Base-by-base conservation (phyloP, 768 basidiomycete genomes). In the Leucogyrophana mollusca region DNA sequence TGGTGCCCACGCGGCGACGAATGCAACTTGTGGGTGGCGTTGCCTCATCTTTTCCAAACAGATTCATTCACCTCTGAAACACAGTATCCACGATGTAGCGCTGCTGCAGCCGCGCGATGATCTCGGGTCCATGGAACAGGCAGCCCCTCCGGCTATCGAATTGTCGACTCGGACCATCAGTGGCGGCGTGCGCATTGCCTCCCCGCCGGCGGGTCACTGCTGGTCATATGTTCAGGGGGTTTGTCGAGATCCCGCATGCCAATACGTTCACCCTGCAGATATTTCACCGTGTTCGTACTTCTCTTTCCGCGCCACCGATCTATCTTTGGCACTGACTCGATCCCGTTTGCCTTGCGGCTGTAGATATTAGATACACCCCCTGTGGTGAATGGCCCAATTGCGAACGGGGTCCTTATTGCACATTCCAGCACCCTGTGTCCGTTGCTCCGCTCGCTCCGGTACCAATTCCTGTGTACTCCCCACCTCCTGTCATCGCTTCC, bases 1-100 rank as follows among this genome's bases (percentile, higher is more conserved):
- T 67, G 66, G 67, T 77, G 73, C 54, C 73, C 70, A 3, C 55
- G 66, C 11, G 74, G 71, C 13, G 63, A 68, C 27, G 52, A 61
- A 6, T 77, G 72, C 51, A 66, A 56, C 48, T 73, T 74, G 76
- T 75, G 56, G 54, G 72, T 56, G 13, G 13, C 23, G 4, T 43
- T 43, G 25, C 36, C 51, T 37, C 13, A 7, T 30, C 13, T 30
- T 30, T 30, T 30, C 27, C 7, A 30, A 13, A 30, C 27, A n/a
- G n/a, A 30, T 30, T 30, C 13, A 50, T 35, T 4, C 14, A 22
- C 41, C 16, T 40, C 18, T 9, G n/a, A n/a, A 43, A 5, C 21
- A 33, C 36, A 57, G 59, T 49, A 44, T 51, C 6, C 65, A 53
- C 39, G 57, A 60, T 50, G 56, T 53, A 42, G 42, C 55, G 32